A percentile compares a stretch with the other conserved stretches of the same genome.
phyloP scores from a whole-genome alignment of 495 filamentous ascomycete species.

The Lindgomyces ingoldianus region DNA sequence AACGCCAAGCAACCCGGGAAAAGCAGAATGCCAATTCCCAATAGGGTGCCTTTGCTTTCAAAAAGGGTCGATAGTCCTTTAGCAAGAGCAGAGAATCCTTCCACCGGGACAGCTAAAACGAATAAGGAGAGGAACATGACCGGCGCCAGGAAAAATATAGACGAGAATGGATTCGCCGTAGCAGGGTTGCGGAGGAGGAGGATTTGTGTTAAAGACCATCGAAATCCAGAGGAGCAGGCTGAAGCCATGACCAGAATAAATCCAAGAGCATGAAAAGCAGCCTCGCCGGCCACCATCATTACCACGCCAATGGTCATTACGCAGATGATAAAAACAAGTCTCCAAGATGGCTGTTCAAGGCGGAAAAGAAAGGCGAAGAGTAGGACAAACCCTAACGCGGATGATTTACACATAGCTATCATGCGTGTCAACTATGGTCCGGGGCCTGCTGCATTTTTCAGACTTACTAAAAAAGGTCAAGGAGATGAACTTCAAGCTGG shows the following conservation, averaged over 20 bases:
- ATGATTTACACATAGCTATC: conserved; percentile 97
- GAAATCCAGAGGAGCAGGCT: conserved; percentile 93
- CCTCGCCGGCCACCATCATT: conserved; percentile 98
- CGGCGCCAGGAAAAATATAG: conserved; percentile 94
- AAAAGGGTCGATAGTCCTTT: conserved; percentile 63
- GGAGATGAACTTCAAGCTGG: conserved; percentile 90
- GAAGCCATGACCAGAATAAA: conserved; percentile 91
- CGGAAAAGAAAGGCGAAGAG: conserved; percentile 94
- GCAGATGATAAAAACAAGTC: conserved; percentile 80
- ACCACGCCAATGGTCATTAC: conserved; percentile 94
- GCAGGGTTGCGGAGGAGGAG: conserved; percentile 91
- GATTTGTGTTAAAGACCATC: conserved; percentile 96
- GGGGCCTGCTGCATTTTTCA: not conserved
- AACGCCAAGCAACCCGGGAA: conserved; percentile 94
- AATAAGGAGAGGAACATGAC: conserved; percentile 90
- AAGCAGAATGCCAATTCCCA: conserved; percentile 65
- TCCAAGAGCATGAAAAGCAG: conserved; percentile 84
- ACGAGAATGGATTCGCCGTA: conserved; percentile 94
- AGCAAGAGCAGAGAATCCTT: conserved; percentile 69
- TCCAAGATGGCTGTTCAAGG: conserved; percentile 83
- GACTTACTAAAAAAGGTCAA: conserved; percentile 91
- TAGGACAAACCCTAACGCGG: conserved; percentile 89
- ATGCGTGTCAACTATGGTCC: conserved; percentile 8
- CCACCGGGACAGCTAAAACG: conserved; percentile 78
- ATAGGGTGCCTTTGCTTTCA: conserved; percentile 62